phyloP scores from a whole-genome alignment of 2,329 filamentous ascomycete species.

The Sporothrix sp. region DNA sequence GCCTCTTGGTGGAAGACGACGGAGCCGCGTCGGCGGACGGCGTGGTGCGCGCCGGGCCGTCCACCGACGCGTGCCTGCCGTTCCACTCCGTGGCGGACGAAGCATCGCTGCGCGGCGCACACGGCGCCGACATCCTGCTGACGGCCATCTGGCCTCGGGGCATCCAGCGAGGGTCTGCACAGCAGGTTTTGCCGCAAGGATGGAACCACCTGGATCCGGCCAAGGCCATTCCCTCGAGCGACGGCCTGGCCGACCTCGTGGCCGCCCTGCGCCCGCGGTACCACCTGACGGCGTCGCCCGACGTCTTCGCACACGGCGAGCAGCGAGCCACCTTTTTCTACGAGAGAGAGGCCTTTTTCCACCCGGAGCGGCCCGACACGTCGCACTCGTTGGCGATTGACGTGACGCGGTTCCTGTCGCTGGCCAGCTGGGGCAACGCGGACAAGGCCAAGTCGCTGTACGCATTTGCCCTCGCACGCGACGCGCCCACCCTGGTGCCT shows the following conservation, averaged over 20 bases:
- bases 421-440: constrained; percentile 67
- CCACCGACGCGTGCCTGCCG: constrained; percentile 64
- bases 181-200: constrained; percentile 32
- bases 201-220: constrained; percentile 28
- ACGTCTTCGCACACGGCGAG: constrained; percentile 22
- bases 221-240: constrained; percentile 44
- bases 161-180: constrained; percentile 57
- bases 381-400: constrained; percentile 39
- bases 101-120: constrained; percentile 62
- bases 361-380: constrained; percentile 36
- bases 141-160: constrained; percentile 77
- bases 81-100: constrained; percentile 70
- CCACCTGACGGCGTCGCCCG: constrained; percentile 56
- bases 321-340: constrained; percentile 53
- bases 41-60: constrained; percentile 36
- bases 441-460: constrained; percentile 74
- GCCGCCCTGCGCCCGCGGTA: constrained; percentile 78
- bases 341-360: constrained; percentile 88
- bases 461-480: constrained; percentile 63
- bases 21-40: constrained; percentile 21
- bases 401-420: constrained; percentile 81
- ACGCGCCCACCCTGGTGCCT: constrained; percentile 52
- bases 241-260: constrained; percentile 69
- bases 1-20: constrained; percentile 51
- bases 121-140: constrained; percentile 75